Evolutionary conservation across 306 rosid genomes (phyloP), one percentile per base, ranked within the genome.

Genomic region (Cicer pinnatifidum): DNA sequence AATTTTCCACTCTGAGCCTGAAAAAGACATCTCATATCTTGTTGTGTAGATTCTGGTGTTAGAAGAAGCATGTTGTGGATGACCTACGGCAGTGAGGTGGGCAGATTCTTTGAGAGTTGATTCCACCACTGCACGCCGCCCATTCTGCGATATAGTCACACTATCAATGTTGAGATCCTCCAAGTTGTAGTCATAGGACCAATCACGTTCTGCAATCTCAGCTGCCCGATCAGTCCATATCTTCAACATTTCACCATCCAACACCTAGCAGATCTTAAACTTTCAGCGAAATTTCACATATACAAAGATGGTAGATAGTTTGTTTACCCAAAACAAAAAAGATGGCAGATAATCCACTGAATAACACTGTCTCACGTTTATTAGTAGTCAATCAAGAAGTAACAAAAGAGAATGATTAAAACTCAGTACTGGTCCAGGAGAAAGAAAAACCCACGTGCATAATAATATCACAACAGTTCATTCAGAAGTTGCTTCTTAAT

Each of bases 241-340:
- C 87, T 89, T 89, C 91, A 94, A 82, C 98, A 94, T 94, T 85
- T 86, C 90, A 69, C 97, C 95, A 2, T 91, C 98, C 92, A 94
- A 83, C 77, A 87, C 89, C 98, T 94, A 79, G 8, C 78, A 82
- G 39, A 19, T 40, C 64, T 53, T 53, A 73, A 75, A 57, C 46
- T 61, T 61, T 81, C 73, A 81, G 80, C 6, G 62, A 58, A 72
- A 57, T 51, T 63, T 70, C 41, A 47, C 48, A 64, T 23, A 67
- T 13, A 56, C 12, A 73, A 47, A 65, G 58, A 77, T 38, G 23
- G 66, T 50, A 56, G 9, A 11, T 28, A 59, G 12, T 11, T 59
- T 12, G 16, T 59, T 28, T 33, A 11, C 12, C 16, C 9, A 56
- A 1, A 20, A 56, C 5, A 52, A 8, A 53, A 57, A 41, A 69